Percentiles rank a stretch among this genome's conserved stretches.
Conservation (phyloP, 768 basidiomycete species). For the Rhodotorula diobovata region DNA sequence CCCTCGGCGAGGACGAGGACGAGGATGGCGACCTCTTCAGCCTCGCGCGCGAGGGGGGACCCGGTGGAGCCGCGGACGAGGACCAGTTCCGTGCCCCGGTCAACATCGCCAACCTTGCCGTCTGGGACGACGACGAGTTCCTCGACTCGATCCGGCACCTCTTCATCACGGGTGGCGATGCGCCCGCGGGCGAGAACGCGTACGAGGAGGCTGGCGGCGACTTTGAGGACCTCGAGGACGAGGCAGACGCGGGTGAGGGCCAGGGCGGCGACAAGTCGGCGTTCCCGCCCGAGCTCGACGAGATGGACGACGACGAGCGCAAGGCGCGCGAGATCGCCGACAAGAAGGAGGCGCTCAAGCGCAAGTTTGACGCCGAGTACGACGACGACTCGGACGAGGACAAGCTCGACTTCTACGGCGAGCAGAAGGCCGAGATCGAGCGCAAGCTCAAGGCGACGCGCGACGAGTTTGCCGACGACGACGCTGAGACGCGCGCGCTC, state of each 20-base stretch:
- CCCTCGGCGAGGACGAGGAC: slow-evolving; percentile 7
- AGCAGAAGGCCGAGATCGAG: slow-evolving; percentile 80
- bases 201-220: slow-evolving; percentile 50
- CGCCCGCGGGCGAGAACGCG: slow-evolving; percentile 46
- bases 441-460: slow-evolving; percentile 57
- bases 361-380: slow-evolving; percentile 94
- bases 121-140: slow-evolving; percentile 80
- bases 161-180: slow-evolving; percentile 73
- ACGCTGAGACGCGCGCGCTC: slow-evolving; percentile 68
- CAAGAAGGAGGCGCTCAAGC: slow-evolving; percentile 87
- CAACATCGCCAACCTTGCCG: slow-evolving; percentile 56
- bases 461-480: slow-evolving; percentile 76
- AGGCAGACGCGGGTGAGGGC: slow-evolving; percentile 45
- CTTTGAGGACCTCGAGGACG: slow-evolving; percentile 51
- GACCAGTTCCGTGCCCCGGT: slow-evolving; percentile 43
- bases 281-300: slow-evolving; percentile 36
- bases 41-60: slow-evolving; percentile 43
- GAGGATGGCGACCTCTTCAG: slow-evolving; percentile 58
- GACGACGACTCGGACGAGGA: slow-evolving; percentile 54
- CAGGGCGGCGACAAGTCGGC: slow-evolving; percentile 45
- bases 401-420: slow-evolving; percentile 81
- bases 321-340: slow-evolving; percentile 57
- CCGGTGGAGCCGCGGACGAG: slow-evolving; percentile 39
- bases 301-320: slow-evolving; percentile 44
- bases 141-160: slow-evolving; percentile 78